Conservation (phyloP, 2,329 filamentous ascomycete species). For the Epichloe aotearoae region DNA sequence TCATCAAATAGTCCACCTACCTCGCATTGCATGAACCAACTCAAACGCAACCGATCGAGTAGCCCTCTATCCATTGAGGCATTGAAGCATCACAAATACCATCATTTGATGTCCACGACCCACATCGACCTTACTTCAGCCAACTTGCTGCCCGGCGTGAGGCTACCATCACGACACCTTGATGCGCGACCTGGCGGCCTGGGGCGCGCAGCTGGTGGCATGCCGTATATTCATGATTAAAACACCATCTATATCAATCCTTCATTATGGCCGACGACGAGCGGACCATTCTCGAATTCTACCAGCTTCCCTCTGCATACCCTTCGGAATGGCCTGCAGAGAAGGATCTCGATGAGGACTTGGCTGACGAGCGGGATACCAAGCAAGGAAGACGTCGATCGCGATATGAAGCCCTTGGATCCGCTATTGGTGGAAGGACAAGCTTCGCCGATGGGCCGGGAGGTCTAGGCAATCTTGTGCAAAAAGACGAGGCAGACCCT, state of each 20-base stretch:
- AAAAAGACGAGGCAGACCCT: conserved; percentile 86
- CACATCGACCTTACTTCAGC: not conserved
- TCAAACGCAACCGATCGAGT: not conserved
- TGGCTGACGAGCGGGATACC: conserved; percentile 39
- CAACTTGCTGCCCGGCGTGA: not conserved
- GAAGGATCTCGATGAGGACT: conserved; percentile 56
- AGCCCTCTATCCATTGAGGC: not conserved
- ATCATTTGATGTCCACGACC: not conserved
- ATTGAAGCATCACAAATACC: too few relatives aligned
- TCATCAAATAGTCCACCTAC: not conserved
- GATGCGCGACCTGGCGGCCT: not conserved
- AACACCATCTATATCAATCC: not conserved
- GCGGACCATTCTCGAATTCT: conserved; percentile 71
- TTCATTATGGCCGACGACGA: conserved; percentile 55
- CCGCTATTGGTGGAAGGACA: conserved; percentile 54
- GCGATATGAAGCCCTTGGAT: conserved; percentile 73
- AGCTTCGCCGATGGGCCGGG: conserved; percentile 24
- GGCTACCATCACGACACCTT: not conserved
- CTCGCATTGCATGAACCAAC: not conserved
- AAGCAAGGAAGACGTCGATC: conserved; percentile 53
- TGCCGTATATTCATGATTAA: not conserved
- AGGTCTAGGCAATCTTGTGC: conserved; percentile 62
- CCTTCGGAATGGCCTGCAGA: conserved; percentile 80
- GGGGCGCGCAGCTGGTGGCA: not conserved
- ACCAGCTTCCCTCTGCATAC: conserved; percentile 70